These are phyloP conservation scores for Exobasidium rhododendri DNA, from an alignment of 1,284 basidiomycete genomes.

Conservation along the genomic window DNA sequence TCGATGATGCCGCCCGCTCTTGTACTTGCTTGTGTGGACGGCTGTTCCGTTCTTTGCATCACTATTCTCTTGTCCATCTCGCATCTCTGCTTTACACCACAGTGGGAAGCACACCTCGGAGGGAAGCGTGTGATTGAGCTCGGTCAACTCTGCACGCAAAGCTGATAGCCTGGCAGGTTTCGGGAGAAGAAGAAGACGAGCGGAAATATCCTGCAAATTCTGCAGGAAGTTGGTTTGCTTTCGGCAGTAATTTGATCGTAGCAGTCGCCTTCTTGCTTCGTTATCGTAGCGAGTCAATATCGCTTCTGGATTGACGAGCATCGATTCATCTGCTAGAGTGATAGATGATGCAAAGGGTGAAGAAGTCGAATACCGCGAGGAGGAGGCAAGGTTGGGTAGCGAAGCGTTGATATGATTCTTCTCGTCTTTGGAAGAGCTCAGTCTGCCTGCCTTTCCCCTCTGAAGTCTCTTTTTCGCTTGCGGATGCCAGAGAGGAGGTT, in stretches of 20 bases:
- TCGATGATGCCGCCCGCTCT: constrained; percentile 69
- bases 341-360: constrained; percentile 53
- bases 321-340: constrained; percentile 62
- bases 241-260: constrained; percentile 67
- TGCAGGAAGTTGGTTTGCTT: constrained; percentile 87
- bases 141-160: constrained; percentile 88
- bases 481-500: constrained; percentile 4
- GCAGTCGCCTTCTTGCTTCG: constrained; percentile 32
- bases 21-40: not conserved
- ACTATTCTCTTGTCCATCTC: constrained; percentile 11
- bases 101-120: constrained; percentile 87
- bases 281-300: constrained; percentile 39
- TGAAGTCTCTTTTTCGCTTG: not conserved
- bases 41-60: not conserved
- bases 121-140: constrained; percentile 90
- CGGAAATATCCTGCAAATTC: constrained; percentile 85
- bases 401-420: constrained; percentile 29
- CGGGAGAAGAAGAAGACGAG: constrained; percentile 84
- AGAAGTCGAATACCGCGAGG: constrained; percentile 58
- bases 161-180: constrained; percentile 92
- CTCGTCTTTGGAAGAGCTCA: not conserved
- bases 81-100: constrained; percentile 67
- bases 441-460: constrained; percentile 5
- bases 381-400: constrained; percentile 56
- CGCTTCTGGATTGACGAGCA: constrained; percentile 25